Base-by-base conservation (phyloP, 2,329 filamentous ascomycete genomes). In the Pleoardoris graminearum region DNA sequence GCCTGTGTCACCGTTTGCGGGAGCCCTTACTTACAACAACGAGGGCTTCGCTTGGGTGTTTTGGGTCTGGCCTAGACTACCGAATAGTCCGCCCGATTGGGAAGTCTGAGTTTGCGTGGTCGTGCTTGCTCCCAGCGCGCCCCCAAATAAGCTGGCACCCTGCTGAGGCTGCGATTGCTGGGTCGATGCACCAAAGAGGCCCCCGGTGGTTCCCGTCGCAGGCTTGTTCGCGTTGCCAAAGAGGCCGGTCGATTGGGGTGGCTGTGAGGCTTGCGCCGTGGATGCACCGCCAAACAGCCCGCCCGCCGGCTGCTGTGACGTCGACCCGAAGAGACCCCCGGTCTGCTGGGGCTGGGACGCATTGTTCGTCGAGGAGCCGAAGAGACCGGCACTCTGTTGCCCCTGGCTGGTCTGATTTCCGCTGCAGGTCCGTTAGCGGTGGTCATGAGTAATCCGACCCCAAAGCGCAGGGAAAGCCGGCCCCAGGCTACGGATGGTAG, bases 161-260 rank as follows among this genome's bases (percentile, higher is more conserved):
- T 67, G 51, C 54, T 63, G 63, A 7, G 66, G 61, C 29, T 63
- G 64, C 36, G 61, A 54, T 55, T 65, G 68, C 19, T 67, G 61
- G 17, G 64, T 67, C 3, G 68, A 68, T 12, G 63, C 62, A 38
- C 70, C 73, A 41, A 75, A 75, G 19, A 74, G 68, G 7, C 69
- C 67, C 46, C 66, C 67, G 49, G 57, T 59, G 21, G 65, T 52
- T 7, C 59, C 51, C 25, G 59, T 59, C 33, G 71, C 62, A 42
- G 66, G 66, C 57, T 73, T 70, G 57, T 63, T 68, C 52, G 69
- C 58, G 52, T 63, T 69, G 41, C 72, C 72, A 57, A 76, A 76
- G 10, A 76, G 63, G 23, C 70, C 61, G 48, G 59, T 59, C 11
- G 62, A 56, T 44, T 69, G 65, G 48, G 67, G 57, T 56, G 61